Conservation (phyloP, 1,284 basidiomycete genomes). For the Pseudozyma thailandica region DNA sequence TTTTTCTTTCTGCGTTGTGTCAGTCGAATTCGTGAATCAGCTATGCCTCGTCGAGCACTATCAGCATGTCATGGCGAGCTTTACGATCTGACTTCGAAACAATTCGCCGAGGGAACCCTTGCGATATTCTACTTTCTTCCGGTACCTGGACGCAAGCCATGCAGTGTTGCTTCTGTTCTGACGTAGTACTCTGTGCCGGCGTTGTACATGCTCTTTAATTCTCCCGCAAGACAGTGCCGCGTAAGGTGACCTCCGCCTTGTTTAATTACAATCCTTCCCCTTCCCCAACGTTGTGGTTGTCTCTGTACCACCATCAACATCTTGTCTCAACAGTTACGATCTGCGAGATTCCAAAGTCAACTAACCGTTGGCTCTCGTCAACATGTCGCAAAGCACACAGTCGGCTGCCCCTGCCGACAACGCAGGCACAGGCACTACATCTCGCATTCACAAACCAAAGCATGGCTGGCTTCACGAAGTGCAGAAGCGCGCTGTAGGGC, state of each 20-base stretch:
- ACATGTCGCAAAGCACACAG: constrained; percentile 20
- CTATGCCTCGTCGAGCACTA: too few species aligned
- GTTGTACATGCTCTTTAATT: background rate
- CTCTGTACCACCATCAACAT: background rate
- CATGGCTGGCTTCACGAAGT: constrained; percentile 33
- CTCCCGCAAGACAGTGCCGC: background rate
- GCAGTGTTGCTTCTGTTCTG: constrained; percentile 1
- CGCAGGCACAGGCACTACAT: background rate
- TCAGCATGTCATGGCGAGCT: too few species aligned
- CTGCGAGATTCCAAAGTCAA: background rate
- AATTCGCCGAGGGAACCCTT: constrained; percentile 16
- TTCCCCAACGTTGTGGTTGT: background rate
- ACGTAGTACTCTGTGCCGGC: background rate
- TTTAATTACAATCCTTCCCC: background rate
- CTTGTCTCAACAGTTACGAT: background rate
- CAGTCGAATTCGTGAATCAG: too few species aligned
- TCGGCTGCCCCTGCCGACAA: background rate
- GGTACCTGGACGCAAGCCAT: background rate
- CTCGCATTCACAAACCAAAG: constrained; percentile 28
- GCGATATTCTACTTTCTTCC: constrained; percentile 6
- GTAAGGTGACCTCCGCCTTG: background rate
- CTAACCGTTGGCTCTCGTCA: background rate
- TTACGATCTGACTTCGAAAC: too few species aligned
- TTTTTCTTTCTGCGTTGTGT: too few species aligned
- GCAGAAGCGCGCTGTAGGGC: constrained; percentile 21